Evolutionary conservation across 805 yeast genomes (phyloP).

Genomic region (Starmerella asiatica): DNA sequence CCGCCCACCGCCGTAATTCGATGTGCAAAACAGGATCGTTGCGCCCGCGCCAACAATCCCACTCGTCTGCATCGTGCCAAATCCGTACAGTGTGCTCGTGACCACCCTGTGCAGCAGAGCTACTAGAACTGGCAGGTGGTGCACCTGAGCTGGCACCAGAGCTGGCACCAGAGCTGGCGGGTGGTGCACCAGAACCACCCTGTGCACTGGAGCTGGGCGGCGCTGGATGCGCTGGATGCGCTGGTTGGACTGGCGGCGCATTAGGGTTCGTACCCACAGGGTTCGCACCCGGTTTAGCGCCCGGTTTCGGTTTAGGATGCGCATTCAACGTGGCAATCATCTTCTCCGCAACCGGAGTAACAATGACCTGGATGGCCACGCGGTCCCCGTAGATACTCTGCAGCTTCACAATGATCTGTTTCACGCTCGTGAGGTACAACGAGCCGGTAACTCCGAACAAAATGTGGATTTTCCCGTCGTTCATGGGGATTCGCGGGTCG

Average conservation of each 20-base stretch:
- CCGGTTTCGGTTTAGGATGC: neutral
- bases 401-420: constrained; percentile 62
- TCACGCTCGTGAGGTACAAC: constrained; percentile 69
- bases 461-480: constrained; percentile 79
- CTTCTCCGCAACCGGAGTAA: constrained; percentile 76
- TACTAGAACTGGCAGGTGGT: neutral
- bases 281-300: neutral
- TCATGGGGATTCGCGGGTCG: constrained; percentile 57
- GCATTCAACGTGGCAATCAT: constrained; percentile 32
- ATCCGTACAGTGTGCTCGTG: constrained; percentile 33
- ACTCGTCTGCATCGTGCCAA: constrained; percentile 91
- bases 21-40: constrained; percentile 89
- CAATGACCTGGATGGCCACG: constrained; percentile 70
- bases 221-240: neutral
- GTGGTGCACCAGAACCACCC: neutral
- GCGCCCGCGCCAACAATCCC: constrained; percentile 74
- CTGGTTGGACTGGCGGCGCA: neutral
- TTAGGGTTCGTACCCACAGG: neutral
- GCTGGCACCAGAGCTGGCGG: neutral
- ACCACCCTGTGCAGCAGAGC: neutral
- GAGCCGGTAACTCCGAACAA: constrained; percentile 82
- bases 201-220: neutral
- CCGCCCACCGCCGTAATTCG: constrained; percentile 90
- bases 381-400: constrained; percentile 69
- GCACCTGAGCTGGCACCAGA: neutral